Evolutionary conservation across 2,329 filamentous ascomycete genomes (phyloP).

Genomic region (Microsporum audouinii): DNA sequence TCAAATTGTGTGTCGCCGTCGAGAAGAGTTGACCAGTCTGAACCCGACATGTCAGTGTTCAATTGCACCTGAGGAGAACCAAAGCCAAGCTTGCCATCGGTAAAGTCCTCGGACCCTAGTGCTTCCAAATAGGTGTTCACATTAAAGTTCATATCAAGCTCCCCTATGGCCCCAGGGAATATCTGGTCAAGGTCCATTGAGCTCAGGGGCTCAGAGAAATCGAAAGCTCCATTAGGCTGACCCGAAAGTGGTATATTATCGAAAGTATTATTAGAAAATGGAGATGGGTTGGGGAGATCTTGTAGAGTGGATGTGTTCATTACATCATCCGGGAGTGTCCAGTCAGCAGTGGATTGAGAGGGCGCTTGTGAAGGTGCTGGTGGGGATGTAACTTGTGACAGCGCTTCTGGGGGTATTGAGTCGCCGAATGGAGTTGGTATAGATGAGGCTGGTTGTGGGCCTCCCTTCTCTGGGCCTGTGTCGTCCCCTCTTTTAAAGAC

Average conservation of each 20-base stretch:
- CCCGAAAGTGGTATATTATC: neutral
- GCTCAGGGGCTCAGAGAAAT: neutral
- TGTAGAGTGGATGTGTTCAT: neutral
- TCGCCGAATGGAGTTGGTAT: neutral
- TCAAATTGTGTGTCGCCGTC: neutral
- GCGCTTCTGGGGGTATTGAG: neutral
- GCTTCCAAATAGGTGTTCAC: neutral
- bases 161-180: neutral
- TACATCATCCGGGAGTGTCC: neutral
- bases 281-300: neutral
- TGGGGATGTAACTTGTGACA: neutral
- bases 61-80: neutral
- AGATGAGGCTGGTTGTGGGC: neutral
- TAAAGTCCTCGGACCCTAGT: neutral
- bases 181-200: slow-evolving; percentile 6
- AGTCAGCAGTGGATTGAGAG: neutral
- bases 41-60: neutral
- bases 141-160: slow-evolving; percentile 8
- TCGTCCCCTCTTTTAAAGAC: neutral
- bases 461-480: neutral
- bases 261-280: neutral
- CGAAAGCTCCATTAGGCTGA: neutral
- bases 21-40: neutral
- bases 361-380: neutral
- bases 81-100: neutral